A percentile compares a stretch with the other conserved stretches of the same genome.
phyloP scores from a whole-genome alignment of 306 rosid species.

The Clitoria ternatea region DNA sequence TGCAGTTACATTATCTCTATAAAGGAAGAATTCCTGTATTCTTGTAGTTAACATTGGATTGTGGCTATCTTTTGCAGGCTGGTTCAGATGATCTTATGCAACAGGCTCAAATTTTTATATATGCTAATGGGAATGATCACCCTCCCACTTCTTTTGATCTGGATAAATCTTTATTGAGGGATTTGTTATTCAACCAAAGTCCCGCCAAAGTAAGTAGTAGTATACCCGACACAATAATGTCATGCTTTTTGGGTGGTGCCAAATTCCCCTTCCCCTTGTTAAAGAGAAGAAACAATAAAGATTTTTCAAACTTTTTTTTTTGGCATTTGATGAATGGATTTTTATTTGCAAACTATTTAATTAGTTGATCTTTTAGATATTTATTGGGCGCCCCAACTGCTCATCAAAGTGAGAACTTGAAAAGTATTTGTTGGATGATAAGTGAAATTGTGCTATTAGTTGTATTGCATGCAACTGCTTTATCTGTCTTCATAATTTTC shows the following conservation, averaged over 20 bases:
- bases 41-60: constrained; percentile 12
- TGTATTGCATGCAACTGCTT: background rate
- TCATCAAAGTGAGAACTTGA: background rate
- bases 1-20: background rate
- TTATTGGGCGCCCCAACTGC: background rate
- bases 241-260: background rate
- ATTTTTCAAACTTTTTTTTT: background rate
- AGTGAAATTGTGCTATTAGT: background rate
- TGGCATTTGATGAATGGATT: background rate
- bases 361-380: background rate
- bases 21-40: background rate
- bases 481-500: background rate
- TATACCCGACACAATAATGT: background rate
- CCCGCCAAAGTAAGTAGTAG: constrained; percentile 65
- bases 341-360: background rate
- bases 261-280: background rate
- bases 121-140: constrained; percentile 70
- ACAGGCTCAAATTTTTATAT: constrained; percentile 77
- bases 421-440: background rate
- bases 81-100: constrained; percentile 82
- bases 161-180: constrained; percentile 69
- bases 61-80: constrained; percentile 51
- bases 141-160: constrained; percentile 91
- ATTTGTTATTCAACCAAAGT: constrained; percentile 84
- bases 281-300: background rate